Base-by-base conservation (phyloP, 2,329 filamentous ascomycete genomes). In the Colletotrichum sp. region DNA sequence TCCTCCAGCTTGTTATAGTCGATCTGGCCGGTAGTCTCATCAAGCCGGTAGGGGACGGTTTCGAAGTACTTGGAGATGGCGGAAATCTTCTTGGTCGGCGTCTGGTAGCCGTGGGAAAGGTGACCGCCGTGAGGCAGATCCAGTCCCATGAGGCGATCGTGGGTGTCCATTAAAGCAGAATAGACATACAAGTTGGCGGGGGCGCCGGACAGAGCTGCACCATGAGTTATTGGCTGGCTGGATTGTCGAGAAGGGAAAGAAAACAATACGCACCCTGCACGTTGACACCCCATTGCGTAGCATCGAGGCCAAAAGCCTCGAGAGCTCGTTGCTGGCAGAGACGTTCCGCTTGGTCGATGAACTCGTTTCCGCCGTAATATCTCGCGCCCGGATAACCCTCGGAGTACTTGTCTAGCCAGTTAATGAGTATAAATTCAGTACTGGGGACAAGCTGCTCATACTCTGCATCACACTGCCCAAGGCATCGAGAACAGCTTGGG, bases 41-140 rank as follows among this genome's bases (percentile, higher is more conserved):
- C 92, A 71, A 99, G 91, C 76, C 95, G 93, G 89, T 99, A 99
- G 7, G 97, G 97, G 78, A 99, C 89, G 44, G 97, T 99, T 89
- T 99, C 97, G 85, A 99, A 99, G 89, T 99, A 99, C 84, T 98
- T 99, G 74, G 96, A 99, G 79, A 99, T 93, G 81, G 96, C 96
- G n/a, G 96, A 99, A 84, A 99, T 99, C 91, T 96, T 96, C 86
- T 94, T 95, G 69, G 93, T 93, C 5, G 97, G 95, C 24, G 95
- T 99, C 87, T 99, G 97, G 87, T 99, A 99, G 78, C 97, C 97
- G 87, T 99, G 97, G 63, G 95, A 98, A 81, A 99, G 89, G 86
- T 99, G 97, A 77, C 97, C 97, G 79, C 97, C 97, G 84, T 99
- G 97, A 62, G 97, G 97, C 16, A 99, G 92, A 83, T 99, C 97